These are phyloP conservation scores for Neurospora tetrasperma DNA, from an alignment of 495 filamentous ascomycete species.

Conservation along the genomic window DNA sequence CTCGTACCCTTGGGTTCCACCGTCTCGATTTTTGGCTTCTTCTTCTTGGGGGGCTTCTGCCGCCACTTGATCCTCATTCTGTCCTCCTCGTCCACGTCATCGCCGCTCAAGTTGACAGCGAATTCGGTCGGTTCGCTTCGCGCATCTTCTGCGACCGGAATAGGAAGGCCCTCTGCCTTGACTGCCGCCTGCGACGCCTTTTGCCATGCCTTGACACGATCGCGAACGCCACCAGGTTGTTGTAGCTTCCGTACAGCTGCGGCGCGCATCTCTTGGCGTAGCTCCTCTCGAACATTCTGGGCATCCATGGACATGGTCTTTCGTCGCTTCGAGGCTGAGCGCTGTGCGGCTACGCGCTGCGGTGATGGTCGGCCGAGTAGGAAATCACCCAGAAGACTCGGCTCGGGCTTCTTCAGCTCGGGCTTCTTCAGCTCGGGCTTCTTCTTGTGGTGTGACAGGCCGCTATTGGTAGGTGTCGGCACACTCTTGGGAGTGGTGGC, in stretches of 20 bases:
- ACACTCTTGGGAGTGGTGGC: constrained; percentile 31
- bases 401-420: constrained; percentile 16
- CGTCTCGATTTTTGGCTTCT: constrained; percentile 16
- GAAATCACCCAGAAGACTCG: constrained; percentile 43
- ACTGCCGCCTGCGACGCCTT: constrained; percentile 51
- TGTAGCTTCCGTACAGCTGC: constrained; percentile 36
- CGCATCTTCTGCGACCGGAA: constrained; percentile 28
- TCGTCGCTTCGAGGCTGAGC: constrained; percentile 28
- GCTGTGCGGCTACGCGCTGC: constrained; percentile 30
- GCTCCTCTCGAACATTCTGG: constrained; percentile 26
- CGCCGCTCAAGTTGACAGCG: constrained; percentile 31
- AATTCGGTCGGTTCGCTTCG: constrained; percentile 36
- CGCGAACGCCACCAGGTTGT: constrained; percentile 45
- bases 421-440: constrained; percentile 26
- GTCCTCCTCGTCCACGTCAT: constrained; percentile 41
- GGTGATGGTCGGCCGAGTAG: constrained; percentile 42
- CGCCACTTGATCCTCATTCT: constrained; percentile 37
- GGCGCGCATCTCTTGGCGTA: constrained; percentile 41
- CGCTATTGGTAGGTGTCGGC: constrained; percentile 22
- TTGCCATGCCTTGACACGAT: constrained; percentile 69
- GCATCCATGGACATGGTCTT: constrained; percentile 32
- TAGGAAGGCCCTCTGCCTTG: constrained; percentile 22
- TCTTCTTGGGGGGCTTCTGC: constrained; percentile 24
- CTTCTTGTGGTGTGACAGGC: constrained; percentile 18
- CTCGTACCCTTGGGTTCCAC: constrained; percentile 10